Percentiles rank a stretch among this genome's conserved stretches.
These are phyloP conservation scores for Mortierella sp. DNA, from an alignment of 371 early-diverging fungal genomes.

Conservation along the genomic window DNA sequence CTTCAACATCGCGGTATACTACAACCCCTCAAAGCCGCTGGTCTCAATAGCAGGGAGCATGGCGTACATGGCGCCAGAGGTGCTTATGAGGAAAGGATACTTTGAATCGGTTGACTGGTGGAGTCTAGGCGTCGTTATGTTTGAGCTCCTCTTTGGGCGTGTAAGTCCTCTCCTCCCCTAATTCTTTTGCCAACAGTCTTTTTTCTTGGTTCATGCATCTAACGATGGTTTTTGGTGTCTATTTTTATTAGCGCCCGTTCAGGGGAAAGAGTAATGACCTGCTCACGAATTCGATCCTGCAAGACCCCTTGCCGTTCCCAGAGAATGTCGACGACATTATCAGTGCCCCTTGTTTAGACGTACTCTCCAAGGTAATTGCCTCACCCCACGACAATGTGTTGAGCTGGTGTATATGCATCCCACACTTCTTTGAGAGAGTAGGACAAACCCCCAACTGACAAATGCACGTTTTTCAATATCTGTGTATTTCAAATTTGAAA, in stretches of 20 bases:
- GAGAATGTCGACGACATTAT: constrained; percentile 62
- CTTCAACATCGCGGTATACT: constrained; percentile 88
- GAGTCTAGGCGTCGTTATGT: constrained; percentile 88
- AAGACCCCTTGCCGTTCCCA: constrained; percentile 72
- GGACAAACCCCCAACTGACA: not conserved
- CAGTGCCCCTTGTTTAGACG: constrained; percentile 69
- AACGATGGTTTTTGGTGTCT: not conserved
- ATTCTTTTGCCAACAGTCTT: not conserved
- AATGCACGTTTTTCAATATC: not conserved
- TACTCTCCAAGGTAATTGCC: constrained; percentile 65
- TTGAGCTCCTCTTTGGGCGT: constrained; percentile 83
- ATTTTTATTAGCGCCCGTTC: constrained; percentile 77
- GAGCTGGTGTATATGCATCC: too few species aligned
- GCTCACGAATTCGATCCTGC: constrained; percentile 73
- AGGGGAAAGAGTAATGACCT: constrained; percentile 85
- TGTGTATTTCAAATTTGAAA: constrained; percentile 23
- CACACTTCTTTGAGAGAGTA: too few species aligned
- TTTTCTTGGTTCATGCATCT: not conserved
- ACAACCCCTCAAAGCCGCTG: constrained; percentile 67
- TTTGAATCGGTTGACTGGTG: constrained; percentile 88
- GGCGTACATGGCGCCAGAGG: constrained; percentile 90
- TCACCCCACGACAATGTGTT: not conserved
- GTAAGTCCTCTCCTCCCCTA: constrained; percentile 30
- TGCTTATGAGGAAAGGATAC: constrained; percentile 80
- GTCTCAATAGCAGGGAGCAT: constrained; percentile 82